These are phyloP conservation scores for Xylaria sp. DNA, from an alignment of 2,329 filamentous ascomycete genomes.

Conservation along the genomic window DNA sequence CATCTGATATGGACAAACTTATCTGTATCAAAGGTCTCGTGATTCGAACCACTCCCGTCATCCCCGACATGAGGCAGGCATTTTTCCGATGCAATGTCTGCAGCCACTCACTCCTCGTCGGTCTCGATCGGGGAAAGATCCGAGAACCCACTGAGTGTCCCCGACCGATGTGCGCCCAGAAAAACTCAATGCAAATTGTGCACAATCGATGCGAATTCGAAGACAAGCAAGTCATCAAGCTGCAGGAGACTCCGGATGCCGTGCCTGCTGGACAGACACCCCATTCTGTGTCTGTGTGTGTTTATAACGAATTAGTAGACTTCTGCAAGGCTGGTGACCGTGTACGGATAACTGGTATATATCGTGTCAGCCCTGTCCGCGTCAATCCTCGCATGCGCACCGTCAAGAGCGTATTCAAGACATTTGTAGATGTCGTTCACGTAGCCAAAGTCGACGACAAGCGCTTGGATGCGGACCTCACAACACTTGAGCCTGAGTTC, in stretches of 20 bases:
- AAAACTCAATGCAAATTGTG: conserved; percentile 97
- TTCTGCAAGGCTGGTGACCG: conserved; percentile 98
- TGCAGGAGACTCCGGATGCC: conserved; percentile 95
- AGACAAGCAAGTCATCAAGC: conserved; percentile 98
- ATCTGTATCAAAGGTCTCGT: conserved; percentile 95
- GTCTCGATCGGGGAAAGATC: conserved; percentile 95
- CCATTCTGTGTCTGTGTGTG: conserved; percentile 94
- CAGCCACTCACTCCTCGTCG: conserved; percentile 88
- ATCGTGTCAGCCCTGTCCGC: conserved; percentile 91
- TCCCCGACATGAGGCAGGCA: conserved; percentile 98
- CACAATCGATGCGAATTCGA: conserved; percentile 96
- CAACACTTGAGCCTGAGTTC: conserved; percentile 84
- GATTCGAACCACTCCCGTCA: conserved; percentile 94
- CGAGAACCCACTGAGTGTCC: conserved; percentile 92
- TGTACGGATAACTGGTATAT: conserved; percentile 95
- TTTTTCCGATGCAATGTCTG: conserved; percentile 97
- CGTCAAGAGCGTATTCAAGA: conserved; percentile 97
- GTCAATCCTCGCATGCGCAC: conserved; percentile 93
- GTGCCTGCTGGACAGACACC: conserved; percentile 96
- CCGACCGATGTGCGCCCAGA: conserved; percentile 80
- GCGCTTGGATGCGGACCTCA: conserved; percentile 88
- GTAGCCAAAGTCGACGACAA: conserved; percentile 97
- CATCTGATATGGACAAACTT: conserved; percentile 94
- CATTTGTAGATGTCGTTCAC: conserved; percentile 93
- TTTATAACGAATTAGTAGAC: conserved; percentile 96